Base-by-base conservation (phyloP, 2,329 filamentous ascomycete species). In the Pseudocercospora fuligena region DNA sequence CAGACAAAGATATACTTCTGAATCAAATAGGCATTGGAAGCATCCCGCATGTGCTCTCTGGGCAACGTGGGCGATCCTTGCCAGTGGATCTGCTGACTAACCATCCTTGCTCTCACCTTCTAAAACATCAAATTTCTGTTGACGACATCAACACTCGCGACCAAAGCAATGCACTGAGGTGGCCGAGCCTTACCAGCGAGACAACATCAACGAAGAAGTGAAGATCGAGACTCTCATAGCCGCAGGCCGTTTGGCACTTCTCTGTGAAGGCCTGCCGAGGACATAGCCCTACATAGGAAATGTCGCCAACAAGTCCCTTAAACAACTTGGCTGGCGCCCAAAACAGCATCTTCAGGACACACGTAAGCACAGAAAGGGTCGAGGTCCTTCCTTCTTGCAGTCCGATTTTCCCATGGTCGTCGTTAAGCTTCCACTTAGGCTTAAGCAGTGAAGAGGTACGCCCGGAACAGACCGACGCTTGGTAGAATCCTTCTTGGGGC, bases 401-500 rank as follows among this genome's bases (percentile, higher is more conserved):
- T 8, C 21, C 21, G 12, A 29, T 54, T 29, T 29, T 3, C 25
- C 16, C 21, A 54, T 54, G 21, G 25, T n/a, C 19, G 47, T 29
- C 21, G 12, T 51, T 51, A 51, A 49, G 59, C 46, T 49, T 61
- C 40, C 21, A 19, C 27, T 53, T 61, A 60, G 57, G 36, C 57
- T 60, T 60, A 27, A 60, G n/a, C 40, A 43, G 40, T 31, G 16
- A 31, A 56, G 51, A 31, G 27, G 25, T 29, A 27, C 51, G 12
- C 31, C 31, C 56, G 56, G 56, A 36, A 43, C n/a, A 58, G 56
- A 43, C 56, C 51, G 51, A 56, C 51, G 51, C 51, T 31, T 27
- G 51, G 16, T n/a, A 56, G 23, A 51, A 33, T 29, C 51, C 51
- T 61, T 23, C 56, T 58, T 61, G 59, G 59, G 25, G 59, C 59